phyloP scores from a whole-genome alignment of 805 yeast genomes.

The Metschnikowia koreensis region DNA sequence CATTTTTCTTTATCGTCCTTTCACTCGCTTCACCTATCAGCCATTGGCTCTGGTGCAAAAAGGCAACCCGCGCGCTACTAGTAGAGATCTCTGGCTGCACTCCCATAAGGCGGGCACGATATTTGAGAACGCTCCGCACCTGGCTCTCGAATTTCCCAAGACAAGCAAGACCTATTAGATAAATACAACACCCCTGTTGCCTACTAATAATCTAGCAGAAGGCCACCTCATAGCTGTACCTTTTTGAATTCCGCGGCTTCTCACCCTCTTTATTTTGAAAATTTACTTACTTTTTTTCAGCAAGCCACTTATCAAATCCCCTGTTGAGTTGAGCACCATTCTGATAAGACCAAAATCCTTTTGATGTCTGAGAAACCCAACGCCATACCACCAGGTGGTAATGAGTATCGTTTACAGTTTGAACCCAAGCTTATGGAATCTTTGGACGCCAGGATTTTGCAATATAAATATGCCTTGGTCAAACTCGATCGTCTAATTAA shows the following conservation, averaged over 20 bases:
- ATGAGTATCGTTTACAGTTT: constrained; percentile 1
- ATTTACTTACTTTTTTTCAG: neutral
- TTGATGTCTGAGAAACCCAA: neutral
- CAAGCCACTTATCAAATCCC: neutral
- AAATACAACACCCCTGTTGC: neutral
- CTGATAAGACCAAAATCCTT: neutral
- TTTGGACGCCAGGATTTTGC: constrained; percentile 56
- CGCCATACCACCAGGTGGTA: neutral
- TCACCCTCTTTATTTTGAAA: neutral
- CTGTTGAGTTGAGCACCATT: neutral
- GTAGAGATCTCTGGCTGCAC: neutral
- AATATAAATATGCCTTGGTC: constrained; percentile 52
- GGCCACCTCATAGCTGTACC: neutral
- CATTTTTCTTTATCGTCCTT: neutral
- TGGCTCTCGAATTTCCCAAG: neutral
- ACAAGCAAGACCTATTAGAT: neutral
- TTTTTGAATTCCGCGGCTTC: neutral
- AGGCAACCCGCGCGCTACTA: neutral
- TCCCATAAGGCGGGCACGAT: neutral
- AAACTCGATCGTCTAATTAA: constrained; percentile 41
- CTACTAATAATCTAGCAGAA: neutral
- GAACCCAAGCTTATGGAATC: constrained; percentile 29
- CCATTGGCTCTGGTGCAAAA: neutral
- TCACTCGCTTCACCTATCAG: neutral
- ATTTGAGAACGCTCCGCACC: constrained; percentile 2